phyloP scores from a whole-genome alignment of 2,329 filamentous ascomycete species.

The Monilinia fructigena region DNA sequence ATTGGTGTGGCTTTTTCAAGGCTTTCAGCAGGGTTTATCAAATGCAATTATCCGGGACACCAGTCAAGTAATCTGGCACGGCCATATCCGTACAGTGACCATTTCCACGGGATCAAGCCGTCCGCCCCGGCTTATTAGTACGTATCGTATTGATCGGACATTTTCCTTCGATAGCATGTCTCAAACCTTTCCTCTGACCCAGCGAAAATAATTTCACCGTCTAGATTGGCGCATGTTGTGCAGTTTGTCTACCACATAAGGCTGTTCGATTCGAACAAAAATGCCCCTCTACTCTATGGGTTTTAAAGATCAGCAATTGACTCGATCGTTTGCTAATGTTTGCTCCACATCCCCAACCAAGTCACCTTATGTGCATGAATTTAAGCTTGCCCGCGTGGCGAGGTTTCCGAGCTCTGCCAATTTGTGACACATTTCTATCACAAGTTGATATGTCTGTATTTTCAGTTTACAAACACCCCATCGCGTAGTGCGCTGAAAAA shows the following conservation, averaged over 20 bases:
- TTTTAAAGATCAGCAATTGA: conserved; percentile 1
- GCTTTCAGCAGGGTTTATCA: conserved; percentile 14
- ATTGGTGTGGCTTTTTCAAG: conserved; percentile 11
- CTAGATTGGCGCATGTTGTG: background rate
- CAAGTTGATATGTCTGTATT: conserved; percentile 14
- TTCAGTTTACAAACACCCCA: background rate
- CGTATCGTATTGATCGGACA: background rate
- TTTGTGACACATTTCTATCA: conserved; percentile 11
- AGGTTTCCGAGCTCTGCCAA: conserved; percentile 15
- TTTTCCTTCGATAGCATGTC: background rate
- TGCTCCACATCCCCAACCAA: conserved; percentile 9
- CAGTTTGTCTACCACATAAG: conserved; percentile 17
- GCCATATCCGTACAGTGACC: conserved; percentile 15
- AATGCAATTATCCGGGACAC: conserved; percentile 8
- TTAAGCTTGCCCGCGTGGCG: background rate
- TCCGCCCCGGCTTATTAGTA: conserved; percentile 1
- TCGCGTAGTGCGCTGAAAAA: conserved; percentile 5
- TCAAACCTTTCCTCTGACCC: conserved; percentile 1
- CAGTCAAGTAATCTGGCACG: background rate
- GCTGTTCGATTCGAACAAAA: background rate
- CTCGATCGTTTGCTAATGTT: conserved; percentile 14
- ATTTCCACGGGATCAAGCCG: conserved; percentile 20
- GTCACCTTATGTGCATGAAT: conserved; percentile 12
- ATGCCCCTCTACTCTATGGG: conserved; percentile 2
- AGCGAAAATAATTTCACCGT: conserved; percentile 1